Evolutionary conservation across 495 filamentous ascomycete species (phyloP).

Genomic region (Acidomyces sp.): DNA sequence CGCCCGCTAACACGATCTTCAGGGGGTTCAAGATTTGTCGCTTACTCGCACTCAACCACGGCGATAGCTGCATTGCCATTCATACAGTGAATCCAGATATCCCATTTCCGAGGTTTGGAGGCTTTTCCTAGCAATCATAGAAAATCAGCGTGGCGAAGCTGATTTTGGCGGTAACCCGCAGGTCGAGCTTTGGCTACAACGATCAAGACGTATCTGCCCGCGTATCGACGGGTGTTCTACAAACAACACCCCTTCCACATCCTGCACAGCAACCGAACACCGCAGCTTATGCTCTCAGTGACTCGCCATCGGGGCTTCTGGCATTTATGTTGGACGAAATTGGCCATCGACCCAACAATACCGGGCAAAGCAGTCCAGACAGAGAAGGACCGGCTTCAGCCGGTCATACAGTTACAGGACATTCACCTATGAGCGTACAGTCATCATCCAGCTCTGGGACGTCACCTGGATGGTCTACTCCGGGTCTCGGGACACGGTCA

Average conservation of each 20-base stretch:
- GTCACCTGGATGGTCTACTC: not conserved
- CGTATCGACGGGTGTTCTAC: too few relatives aligned
- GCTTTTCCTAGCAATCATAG: slow-evolving; percentile 12
- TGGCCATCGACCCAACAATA: slow-evolving; percentile 19
- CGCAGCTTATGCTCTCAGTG: slow-evolving; percentile 27
- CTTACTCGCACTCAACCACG: slow-evolving; percentile 25
- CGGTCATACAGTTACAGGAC: too few relatives aligned
- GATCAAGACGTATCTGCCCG: slow-evolving; percentile 15
- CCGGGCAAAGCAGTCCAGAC: not conserved
- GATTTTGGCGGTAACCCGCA: slow-evolving; percentile 16
- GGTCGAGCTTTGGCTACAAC: slow-evolving; percentile 26
- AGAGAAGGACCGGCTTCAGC: too few relatives aligned
- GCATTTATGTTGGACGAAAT: slow-evolving; percentile 28
- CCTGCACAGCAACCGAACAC: slow-evolving; percentile 25
- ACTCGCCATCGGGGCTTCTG: slow-evolving; percentile 28
- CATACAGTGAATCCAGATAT: slow-evolving; percentile 29
- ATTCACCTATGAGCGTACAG: too few relatives aligned
- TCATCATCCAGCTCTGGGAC: too few relatives aligned
- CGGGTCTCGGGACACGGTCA: not conserved
- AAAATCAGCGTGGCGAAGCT: slow-evolving; percentile 23
- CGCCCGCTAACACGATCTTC: slow-evolving; percentile 6
- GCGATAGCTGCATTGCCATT: slow-evolving; percentile 23
- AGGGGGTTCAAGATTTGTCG: slow-evolving; percentile 31
- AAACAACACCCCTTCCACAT: too few relatives aligned
- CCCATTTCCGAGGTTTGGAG: slow-evolving; percentile 19